Conservation (phyloP, 2,329 filamentous ascomycete genomes). For the Pseudonectria buxi region DNA sequence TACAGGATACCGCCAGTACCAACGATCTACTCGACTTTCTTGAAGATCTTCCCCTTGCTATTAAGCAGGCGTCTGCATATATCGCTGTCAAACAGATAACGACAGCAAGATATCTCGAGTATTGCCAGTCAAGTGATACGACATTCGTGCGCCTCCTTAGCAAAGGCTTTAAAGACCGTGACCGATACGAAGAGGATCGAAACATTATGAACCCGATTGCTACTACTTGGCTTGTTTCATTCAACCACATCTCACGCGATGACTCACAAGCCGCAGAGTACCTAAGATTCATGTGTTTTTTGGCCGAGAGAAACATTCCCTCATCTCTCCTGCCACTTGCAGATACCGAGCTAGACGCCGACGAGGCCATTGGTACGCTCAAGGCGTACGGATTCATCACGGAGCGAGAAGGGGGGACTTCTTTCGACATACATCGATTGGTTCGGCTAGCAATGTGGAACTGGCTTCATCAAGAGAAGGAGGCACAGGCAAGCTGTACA, state of each 20-base stretch:
- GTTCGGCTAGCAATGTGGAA: constrained; percentile 24
- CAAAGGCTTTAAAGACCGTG: constrained; percentile 23
- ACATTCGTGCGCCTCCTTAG: constrained; percentile 20
- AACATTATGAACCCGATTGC: constrained; percentile 21
- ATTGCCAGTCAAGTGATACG: constrained; percentile 16
- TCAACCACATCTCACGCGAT: constrained; percentile 21
- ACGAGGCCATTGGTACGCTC: constrained; percentile 20
- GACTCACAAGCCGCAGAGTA: constrained; percentile 20
- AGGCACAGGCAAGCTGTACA: neutral
- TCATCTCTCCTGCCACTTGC: constrained; percentile 15
- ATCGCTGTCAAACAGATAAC: constrained; percentile 23
- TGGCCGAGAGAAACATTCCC: constrained; percentile 25
- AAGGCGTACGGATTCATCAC: constrained; percentile 26
- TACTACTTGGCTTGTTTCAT: constrained; percentile 30
- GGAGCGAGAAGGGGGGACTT: constrained; percentile 8
- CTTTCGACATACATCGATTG: constrained; percentile 26
- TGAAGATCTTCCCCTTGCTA: constrained; percentile 27
- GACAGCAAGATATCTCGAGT: constrained; percentile 18
- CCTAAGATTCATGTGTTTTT: constrained; percentile 23
- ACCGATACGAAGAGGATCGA: constrained; percentile 22
- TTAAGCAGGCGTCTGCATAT: constrained; percentile 29
- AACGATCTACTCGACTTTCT: constrained; percentile 24
- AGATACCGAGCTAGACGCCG: constrained; percentile 4
- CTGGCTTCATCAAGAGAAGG: constrained; percentile 17
- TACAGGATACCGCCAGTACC: constrained; percentile 10